A percentile compares a stretch with the other conserved stretches of the same genome.
These are phyloP conservation scores for Iberis pinnata DNA, from an alignment of 345 rosid species.

Conservation along the genomic window DNA sequence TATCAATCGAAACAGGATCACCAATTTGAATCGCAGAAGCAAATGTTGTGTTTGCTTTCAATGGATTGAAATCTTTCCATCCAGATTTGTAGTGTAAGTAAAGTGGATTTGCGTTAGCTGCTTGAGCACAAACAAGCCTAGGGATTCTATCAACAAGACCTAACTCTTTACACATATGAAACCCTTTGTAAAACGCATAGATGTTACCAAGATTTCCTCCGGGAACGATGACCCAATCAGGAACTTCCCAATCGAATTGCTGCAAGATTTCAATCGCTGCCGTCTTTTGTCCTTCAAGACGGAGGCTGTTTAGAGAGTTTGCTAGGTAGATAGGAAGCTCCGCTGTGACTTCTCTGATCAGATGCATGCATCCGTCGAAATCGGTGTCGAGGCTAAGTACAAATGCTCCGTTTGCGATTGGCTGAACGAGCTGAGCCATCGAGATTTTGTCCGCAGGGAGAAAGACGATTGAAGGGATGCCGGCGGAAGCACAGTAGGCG, in stretches of 20 bases:
- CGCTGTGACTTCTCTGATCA: slow-evolving; percentile 70
- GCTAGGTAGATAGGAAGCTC: slow-evolving; percentile 82
- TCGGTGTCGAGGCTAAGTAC: slow-evolving; percentile 82
- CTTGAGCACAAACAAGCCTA: slow-evolving; percentile 78
- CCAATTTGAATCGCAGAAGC: slow-evolving; percentile 96
- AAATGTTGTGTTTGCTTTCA: slow-evolving; percentile 62
- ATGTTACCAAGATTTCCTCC: slow-evolving; percentile 91
- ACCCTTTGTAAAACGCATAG: slow-evolving; percentile 85
- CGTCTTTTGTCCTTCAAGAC: slow-evolving; percentile 88
- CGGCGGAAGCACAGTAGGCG: slow-evolving; percentile 82
- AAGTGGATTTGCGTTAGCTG: slow-evolving; percentile 90
- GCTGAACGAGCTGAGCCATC: slow-evolving; percentile 86
- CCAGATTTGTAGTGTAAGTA: slow-evolving; percentile 66
- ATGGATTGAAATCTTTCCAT: slow-evolving; percentile 65
- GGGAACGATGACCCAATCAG: slow-evolving; percentile 89
- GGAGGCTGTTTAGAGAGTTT: slow-evolving; percentile 71
- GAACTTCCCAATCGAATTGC: slow-evolving; percentile 92
- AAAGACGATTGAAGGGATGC: slow-evolving; percentile 83
- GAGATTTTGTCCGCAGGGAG: slow-evolving; percentile 82
- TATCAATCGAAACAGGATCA: slow-evolving; percentile 83
- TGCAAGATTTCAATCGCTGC: slow-evolving; percentile 88
- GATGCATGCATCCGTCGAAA: slow-evolving; percentile 89
- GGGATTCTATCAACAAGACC: slow-evolving; percentile 80
- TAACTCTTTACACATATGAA: slow-evolving; percentile 71
- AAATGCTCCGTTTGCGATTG: slow-evolving; percentile 88